Evolutionary conservation across 208 protist species (phyloP), one percentile per base, ranked within the genome.

Genomic region (Herpetomonas tarakana): DNA sequence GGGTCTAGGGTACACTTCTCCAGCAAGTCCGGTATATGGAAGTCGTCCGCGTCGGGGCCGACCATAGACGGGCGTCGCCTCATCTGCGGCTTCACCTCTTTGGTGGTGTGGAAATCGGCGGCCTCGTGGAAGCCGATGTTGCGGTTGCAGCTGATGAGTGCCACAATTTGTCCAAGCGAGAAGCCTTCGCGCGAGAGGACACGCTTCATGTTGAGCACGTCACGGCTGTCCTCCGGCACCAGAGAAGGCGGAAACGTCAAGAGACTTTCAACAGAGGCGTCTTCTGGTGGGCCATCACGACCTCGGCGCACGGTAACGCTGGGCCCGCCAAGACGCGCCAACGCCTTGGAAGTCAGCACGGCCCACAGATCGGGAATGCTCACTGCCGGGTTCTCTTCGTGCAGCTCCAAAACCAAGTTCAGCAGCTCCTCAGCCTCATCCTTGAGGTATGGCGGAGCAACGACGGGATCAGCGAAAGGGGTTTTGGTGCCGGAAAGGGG

Each of bases 301-400:
- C 89, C 85, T 16, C 85, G 73, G 26, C 58, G 68, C 1, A 82
- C 68, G 0, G 53, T 55, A 28, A 95, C 72, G 35, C 74, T 81
- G 1, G 89, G 89, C 2, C 89, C 89, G 27, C 89, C 86, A 24
- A 95, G 65, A 12, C 85, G 76, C 3, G 83, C 74, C 44, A 92
- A 58, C 1, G 86, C 86, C 57, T 92, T 92, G 12, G 74, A 57
- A 0, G 81, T 87, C 7, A 90, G 58, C 55, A 95, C 68, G 0
- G 83, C 70, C 86, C 89, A 95, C 25, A 95, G 62, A 71, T 95
- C 89, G 1, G 89, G 83, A 46, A 95, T 78, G 22, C 78, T 83
- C 49, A 79, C 89, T 44, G 62, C 75, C 0, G 83, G 83, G 50
- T 92, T 76, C 44, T 89, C 77, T 25, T 54, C 49, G 52, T 88